Evolutionary conservation across 768 basidiomycete species (phyloP), one percentile per base, ranked within the genome.

Genomic region (Tricholoma matsutake): DNA sequence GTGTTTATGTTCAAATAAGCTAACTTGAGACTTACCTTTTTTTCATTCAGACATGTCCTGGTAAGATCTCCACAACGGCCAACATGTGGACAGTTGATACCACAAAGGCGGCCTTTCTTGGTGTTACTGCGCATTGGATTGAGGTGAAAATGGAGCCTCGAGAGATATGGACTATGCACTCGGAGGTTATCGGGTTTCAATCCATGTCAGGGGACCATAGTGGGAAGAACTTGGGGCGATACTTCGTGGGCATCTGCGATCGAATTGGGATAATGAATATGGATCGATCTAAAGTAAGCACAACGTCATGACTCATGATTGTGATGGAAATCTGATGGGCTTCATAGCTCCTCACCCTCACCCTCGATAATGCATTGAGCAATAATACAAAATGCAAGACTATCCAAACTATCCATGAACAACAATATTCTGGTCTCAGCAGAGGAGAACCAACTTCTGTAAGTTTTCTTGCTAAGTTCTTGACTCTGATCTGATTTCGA

Each of bases 41-140:
- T 11, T 18, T 11, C 28, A 51, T 29, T 11, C 14, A 69, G 67
- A 52, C 8, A 1, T 55, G 62, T 8, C 68, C 68, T 4, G 67
- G 68, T 10, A 65, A 64, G 20, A 54, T 67, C 6, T 65, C 61
- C 11, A 57, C 63, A 1, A 68, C 64, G 0, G 41, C 53, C 9
- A 65, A 70, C 52, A 35, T 35, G 22, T 32, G 32, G 32, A 32
- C 32, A 7, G 32, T 32, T 4, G 10, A 32, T 32, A 32, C 32
- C 32, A 68, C 64, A 43, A 67, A 68, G 56, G 25, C 18, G 6
- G 39, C 32, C 32, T 32, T 32, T 39, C 6, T 62, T 0, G 64
- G 69, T 4, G 55, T 67, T 59, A 69, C 67, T 4, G 63, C 49
- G 1, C 67, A 68, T 59, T 70, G 65, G 71, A 69, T 76, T n/a